Conservation (phyloP, 78 protist genomes). For the Dictyostelium capitatum region DNA sequence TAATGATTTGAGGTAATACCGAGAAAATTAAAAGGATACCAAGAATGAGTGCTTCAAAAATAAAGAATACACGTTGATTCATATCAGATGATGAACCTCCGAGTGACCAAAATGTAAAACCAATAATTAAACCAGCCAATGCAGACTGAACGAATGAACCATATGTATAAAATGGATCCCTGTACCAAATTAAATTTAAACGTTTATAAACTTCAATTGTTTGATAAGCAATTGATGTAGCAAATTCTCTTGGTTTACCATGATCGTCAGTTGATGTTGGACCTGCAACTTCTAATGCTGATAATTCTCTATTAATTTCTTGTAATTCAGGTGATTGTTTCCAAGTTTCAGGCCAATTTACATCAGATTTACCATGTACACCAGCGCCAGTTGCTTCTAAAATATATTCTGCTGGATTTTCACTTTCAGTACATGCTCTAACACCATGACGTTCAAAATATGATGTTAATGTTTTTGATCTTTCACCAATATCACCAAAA, state of each 20-base stretch:
- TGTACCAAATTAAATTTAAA: constrained; percentile 57
- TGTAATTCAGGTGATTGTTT: constrained; percentile 32
- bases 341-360: constrained; percentile 69
- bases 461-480: constrained; percentile 24
- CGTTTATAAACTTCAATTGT: constrained; percentile 53
- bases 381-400: constrained; percentile 79
- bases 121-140: constrained; percentile 47
- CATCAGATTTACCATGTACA: constrained; percentile 26
- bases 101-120: constrained; percentile 31
- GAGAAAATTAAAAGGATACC: constrained; percentile 72
- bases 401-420: constrained; percentile 85
- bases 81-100: constrained; percentile 32
- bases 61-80: constrained; percentile 32
- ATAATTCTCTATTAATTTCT: neutral
- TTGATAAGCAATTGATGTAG: constrained; percentile 23
- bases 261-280: neutral
- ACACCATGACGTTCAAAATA: constrained; percentile 60
- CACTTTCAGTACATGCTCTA: constrained; percentile 42
- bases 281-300: neutral
- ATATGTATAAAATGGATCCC: constrained; percentile 29
- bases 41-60: constrained; percentile 10
- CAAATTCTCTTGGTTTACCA: constrained; percentile 59
- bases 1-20: constrained; percentile 63
- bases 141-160: constrained; percentile 25
- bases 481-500: constrained; percentile 80